Conservation (phyloP, 2,329 filamentous ascomycete genomes). For the Myriosclerotinia scirpicola region DNA sequence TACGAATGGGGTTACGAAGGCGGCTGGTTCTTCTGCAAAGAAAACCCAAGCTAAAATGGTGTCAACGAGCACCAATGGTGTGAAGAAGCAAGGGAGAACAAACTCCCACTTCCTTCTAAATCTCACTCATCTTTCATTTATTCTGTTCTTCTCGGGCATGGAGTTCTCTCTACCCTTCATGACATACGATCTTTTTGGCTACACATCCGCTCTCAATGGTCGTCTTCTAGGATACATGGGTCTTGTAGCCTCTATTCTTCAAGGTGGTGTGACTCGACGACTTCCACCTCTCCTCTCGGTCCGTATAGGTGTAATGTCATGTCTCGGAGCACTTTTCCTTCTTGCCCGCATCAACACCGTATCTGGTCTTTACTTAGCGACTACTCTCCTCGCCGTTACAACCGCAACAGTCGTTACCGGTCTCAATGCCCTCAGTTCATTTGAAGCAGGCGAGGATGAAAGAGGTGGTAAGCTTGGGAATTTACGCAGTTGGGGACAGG, state of each 20-base stretch:
- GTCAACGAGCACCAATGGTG: conserved; percentile 35
- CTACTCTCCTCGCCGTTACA: conserved; percentile 81
- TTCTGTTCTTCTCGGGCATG: conserved; percentile 97
- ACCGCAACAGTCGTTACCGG: conserved; percentile 94
- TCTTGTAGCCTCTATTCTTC: conserved; percentile 85
- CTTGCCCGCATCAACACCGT: conserved; percentile 70
- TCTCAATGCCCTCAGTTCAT: conserved; percentile 85
- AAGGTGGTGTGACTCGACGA: conserved; percentile 86
- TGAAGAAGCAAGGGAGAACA: conserved; percentile 47
- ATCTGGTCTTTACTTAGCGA: conserved; percentile 73
- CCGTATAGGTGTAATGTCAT: conserved; percentile 74
- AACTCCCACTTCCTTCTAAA: conserved; percentile 86
- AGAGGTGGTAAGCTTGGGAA: conserved; percentile 84
- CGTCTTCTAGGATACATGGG: conserved; percentile 87
- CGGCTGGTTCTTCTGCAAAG: conserved; percentile 19
- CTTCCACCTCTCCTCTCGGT: conserved; percentile 79
- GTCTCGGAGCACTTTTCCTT: conserved; percentile 76
- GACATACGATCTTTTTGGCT: conserved; percentile 90
- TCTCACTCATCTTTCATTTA: conserved; percentile 81
- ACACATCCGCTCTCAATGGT: conserved; percentile 77
- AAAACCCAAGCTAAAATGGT: conserved; percentile 29
- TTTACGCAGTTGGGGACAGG: conserved; percentile 78
- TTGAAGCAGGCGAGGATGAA: conserved; percentile 79
- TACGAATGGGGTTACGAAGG: conserved; percentile 31
- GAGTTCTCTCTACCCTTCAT: conserved; percentile 97